Conservation (phyloP, 768 basidiomycete species). For the Tulasnella sp. region DNA sequence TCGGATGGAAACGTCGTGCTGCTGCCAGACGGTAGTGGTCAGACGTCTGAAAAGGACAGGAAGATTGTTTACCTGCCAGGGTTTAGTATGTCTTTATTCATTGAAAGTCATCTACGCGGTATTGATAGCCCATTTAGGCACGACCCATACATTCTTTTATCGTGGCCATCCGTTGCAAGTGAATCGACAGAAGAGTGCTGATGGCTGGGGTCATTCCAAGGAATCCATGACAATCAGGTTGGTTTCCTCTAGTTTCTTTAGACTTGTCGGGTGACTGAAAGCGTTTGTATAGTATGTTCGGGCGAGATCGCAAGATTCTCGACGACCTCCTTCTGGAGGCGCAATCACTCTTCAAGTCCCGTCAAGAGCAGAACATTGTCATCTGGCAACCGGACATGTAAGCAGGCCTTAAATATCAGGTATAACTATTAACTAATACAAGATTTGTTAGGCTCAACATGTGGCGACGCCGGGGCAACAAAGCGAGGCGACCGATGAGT, state of each 20-base stretch:
- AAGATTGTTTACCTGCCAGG: slow-evolving; percentile 77
- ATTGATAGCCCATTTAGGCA: slow-evolving; percentile 38
- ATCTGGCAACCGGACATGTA: slow-evolving; percentile 79
- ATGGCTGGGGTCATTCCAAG: slow-evolving; percentile 47
- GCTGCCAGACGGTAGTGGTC: slow-evolving; percentile 34
- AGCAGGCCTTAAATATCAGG: neutral
- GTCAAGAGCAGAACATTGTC: slow-evolving; percentile 77
- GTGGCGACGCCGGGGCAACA: slow-evolving; percentile 81
- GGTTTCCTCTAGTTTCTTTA: slow-evolving; percentile 17
- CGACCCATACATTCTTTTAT: slow-evolving; percentile 84
- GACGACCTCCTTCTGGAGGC: slow-evolving; percentile 85
- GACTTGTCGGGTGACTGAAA: neutral
- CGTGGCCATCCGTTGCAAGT: slow-evolving; percentile 77
- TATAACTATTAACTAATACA: neutral
- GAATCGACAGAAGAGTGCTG: slow-evolving; percentile 57
- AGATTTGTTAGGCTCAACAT: slow-evolving; percentile 28
- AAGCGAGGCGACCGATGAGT: slow-evolving; percentile 80
- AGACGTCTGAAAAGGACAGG: slow-evolving; percentile 41
- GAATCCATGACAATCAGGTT: slow-evolving; percentile 74
- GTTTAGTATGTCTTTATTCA: slow-evolving; percentile 30
- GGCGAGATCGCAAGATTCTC: slow-evolving; percentile 72
- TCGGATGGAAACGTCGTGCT: slow-evolving; percentile 17
- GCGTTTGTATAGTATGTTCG: slow-evolving; percentile 53
- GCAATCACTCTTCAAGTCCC: slow-evolving; percentile 83
- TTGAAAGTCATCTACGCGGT: too few relatives aligned